Conservation (phyloP, 148 eudicot species). For the Limonium bicolor region DNA sequence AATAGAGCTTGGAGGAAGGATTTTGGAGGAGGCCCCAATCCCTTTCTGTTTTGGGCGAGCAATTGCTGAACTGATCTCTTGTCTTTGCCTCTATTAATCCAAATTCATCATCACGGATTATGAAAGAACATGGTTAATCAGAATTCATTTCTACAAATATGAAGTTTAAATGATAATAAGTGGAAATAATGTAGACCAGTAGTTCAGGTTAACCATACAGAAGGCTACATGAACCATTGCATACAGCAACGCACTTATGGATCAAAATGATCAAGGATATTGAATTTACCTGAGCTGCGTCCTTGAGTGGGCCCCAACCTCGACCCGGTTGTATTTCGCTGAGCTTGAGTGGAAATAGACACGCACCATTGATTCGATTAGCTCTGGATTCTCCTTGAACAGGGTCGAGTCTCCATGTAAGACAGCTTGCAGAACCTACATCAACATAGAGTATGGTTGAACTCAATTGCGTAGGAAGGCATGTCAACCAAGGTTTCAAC, state of each 20-base stretch:
- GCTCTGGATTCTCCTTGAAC: slow-evolving; percentile 46
- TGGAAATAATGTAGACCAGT: not conserved
- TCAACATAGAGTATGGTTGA: too few relatives aligned
- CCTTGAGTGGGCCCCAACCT: slow-evolving; percentile 83
- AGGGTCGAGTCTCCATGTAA: slow-evolving; percentile 59
- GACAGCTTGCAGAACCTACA: slow-evolving; percentile 79
- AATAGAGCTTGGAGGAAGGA: slow-evolving; percentile 66
- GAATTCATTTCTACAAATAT: not conserved
- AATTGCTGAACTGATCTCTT: slow-evolving; percentile 16
- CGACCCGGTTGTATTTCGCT: slow-evolving; percentile 55
- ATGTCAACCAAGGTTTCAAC: not conserved
- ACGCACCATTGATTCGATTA: slow-evolving; percentile 61
- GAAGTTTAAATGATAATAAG: not conserved
- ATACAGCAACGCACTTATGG: not conserved
- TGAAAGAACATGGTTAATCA: not conserved
- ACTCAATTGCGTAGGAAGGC: too few relatives aligned
- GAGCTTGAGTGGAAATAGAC: slow-evolving; percentile 80
- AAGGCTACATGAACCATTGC: slow-evolving; percentile 13
- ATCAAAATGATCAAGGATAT: not conserved
- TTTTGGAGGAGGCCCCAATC: slow-evolving; percentile 43
- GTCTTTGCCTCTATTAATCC: slow-evolving; percentile 35
- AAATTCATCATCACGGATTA: too few relatives aligned
- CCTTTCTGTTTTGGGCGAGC: slow-evolving; percentile 16
- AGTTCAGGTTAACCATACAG: not conserved
- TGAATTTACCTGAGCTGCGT: slow-evolving; percentile 52